These are phyloP conservation scores for Auricularia cornea DNA, from an alignment of 768 basidiomycete species.

Conservation along the genomic window DNA sequence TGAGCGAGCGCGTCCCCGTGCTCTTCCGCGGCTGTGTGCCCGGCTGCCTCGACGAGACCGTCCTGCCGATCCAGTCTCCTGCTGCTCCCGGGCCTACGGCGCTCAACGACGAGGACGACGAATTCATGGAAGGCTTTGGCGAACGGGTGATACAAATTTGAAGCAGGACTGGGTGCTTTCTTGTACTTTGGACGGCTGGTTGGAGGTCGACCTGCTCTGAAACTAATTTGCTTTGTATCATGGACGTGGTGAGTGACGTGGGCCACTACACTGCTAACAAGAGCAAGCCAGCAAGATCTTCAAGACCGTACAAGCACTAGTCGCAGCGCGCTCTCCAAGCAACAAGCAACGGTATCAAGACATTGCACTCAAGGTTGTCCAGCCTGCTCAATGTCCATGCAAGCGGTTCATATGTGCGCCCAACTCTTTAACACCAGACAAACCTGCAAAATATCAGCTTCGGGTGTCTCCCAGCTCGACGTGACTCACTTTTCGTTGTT, in stretches of 20 bases:
- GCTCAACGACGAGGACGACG: background rate
- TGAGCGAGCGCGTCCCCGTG: background rate
- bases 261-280: too few species aligned
- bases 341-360: background rate
- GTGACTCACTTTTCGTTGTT: slow-evolving; percentile 44
- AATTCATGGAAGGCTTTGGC: background rate
- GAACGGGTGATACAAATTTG: background rate
- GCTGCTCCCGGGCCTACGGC: background rate
- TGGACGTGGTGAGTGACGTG: too few species aligned
- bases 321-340: too few species aligned
- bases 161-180: background rate
- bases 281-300: too few species aligned
- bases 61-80: background rate
- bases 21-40: background rate
- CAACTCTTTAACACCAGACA: background rate
- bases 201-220: too few species aligned
- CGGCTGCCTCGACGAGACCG: background rate
- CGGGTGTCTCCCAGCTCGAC: background rate
- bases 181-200: background rate
- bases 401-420: background rate
- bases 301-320: too few species aligned
- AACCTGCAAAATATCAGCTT: background rate
- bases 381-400: background rate
- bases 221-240: too few species aligned
- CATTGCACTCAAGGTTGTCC: background rate